Evolutionary conservation across 306 rosid species (phyloP), one percentile per base, ranked within the genome.

Genomic region (Abrus pulchellus): DNA sequence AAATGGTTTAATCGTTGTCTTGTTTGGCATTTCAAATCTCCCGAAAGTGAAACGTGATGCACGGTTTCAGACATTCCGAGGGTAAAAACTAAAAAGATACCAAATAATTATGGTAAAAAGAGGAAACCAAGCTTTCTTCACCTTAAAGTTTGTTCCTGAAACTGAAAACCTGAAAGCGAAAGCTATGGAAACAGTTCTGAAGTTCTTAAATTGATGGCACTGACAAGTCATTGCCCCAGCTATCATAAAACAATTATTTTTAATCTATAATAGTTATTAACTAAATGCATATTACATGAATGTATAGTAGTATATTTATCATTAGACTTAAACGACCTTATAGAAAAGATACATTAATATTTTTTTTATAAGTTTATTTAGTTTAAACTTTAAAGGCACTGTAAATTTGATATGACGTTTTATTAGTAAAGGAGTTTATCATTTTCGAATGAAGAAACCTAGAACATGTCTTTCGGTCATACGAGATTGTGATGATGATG

Each of bases 31-130:
- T 36, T 63, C 30, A 12, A 76, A 50, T 76, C 40, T 7, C 7
- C 27, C 9, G 0, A 76, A 50, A 52, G 55, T 38, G 34, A 66
- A 77, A 77, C 81, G 81, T 77, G 74, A 53, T 29, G 55, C 74
- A 63, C 74, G 80, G 57, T 47, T 62, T 57, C 40, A 49, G 53
- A 67, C 38, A 43, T 3, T 20, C 52, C 7, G 54, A 68, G 57
- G 56, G 43, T 68, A 47, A 72, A 72, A 54, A 10, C 6, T 50
- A 68, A 11, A 68, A 48, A 8, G 59, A 13, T 49, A 11, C 3
- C 52, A 54, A 72, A 7, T 34, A 5, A 53, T 40, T 3, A 55
- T 0, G 34, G 54, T 56, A 55, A 55, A 54, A 10, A 10, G 8
- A 43, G 14, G 2, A 56, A 1, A 54, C 1, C 6, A 55, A 7